These are phyloP conservation scores for Scorias spongiosa DNA, from an alignment of 2,329 filamentous ascomycete species.

Conservation along the genomic window DNA sequence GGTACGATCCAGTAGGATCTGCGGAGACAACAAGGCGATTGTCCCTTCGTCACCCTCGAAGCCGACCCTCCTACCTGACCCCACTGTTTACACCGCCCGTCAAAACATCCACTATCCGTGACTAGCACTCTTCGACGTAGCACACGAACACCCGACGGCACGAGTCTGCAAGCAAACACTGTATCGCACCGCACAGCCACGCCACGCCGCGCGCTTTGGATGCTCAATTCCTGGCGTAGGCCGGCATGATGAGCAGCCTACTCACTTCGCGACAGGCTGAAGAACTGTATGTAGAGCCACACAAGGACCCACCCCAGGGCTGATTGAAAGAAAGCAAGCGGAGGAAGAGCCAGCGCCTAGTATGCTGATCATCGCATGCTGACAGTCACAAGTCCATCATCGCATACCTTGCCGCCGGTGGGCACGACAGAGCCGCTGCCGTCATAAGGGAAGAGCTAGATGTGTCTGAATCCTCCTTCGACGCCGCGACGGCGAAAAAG, in stretches of 20 bases:
- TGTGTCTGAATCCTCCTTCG: constrained; percentile 53
- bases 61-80: too few relatives aligned
- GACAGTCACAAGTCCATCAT: constrained; percentile 83
- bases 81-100: neutral
- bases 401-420: constrained; percentile 66
- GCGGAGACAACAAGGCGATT: too few relatives aligned
- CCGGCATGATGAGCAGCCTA: constrained; percentile 49
- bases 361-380: constrained; percentile 16
- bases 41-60: too few relatives aligned
- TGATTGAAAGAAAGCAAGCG: too few relatives aligned
- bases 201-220: too few relatives aligned
- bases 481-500: constrained; percentile 73
- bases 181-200: too few relatives aligned
- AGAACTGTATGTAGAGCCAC: constrained; percentile 53
- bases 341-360: neutral
- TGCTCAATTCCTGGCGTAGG: too few relatives aligned
- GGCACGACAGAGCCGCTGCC: constrained; percentile 52
- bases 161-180: too few relatives aligned
- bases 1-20: too few relatives aligned
- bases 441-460: constrained; percentile 64
- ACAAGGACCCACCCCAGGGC: too few relatives aligned
- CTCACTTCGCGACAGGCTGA: constrained; percentile 70
- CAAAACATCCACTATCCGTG: neutral
- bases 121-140: neutral
- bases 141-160: neutral